Evolutionary conservation across 345 rosid species (phyloP).

Genomic region (Lumnitzera racemosa): DNA sequence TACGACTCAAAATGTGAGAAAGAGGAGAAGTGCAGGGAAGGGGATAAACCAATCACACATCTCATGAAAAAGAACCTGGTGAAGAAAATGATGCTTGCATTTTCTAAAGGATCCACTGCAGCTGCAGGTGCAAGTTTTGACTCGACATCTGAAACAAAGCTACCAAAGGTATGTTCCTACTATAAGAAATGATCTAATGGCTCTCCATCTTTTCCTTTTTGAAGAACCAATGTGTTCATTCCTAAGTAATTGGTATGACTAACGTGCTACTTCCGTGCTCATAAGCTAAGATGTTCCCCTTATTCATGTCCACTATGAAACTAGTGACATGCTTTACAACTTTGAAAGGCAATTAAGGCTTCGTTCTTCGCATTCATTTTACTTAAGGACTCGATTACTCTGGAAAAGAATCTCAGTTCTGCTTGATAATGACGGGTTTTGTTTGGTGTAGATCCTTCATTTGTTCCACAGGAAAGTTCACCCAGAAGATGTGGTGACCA

Average conservation of each 20-base stretch:
- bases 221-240: no score
- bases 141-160: slow-evolving; percentile 50
- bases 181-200: not conserved
- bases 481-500: slow-evolving; percentile 50
- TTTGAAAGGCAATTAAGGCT: no score
- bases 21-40: slow-evolving; percentile 56
- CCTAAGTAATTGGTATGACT: no score
- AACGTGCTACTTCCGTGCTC: no score
- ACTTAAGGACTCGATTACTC: no score
- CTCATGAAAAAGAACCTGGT: slow-evolving; percentile 52
- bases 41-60: slow-evolving; percentile 45
- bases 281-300: no score
- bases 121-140: slow-evolving; percentile 32
- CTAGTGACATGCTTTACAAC: no score
- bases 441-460: slow-evolving; percentile 46
- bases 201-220: no score
- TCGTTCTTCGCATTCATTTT: no score
- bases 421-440: slow-evolving; percentile 4
- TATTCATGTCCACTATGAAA: no score
- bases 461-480: slow-evolving; percentile 81
- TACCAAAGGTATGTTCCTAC: slow-evolving; percentile 42
- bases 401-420: not conserved
- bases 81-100: slow-evolving; percentile 47
- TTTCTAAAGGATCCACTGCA: slow-evolving; percentile 31
- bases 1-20: slow-evolving; percentile 32